Evolutionary conservation across 208 protist genomes (phyloP).

Genomic region (Leishmania aethiopica): DNA sequence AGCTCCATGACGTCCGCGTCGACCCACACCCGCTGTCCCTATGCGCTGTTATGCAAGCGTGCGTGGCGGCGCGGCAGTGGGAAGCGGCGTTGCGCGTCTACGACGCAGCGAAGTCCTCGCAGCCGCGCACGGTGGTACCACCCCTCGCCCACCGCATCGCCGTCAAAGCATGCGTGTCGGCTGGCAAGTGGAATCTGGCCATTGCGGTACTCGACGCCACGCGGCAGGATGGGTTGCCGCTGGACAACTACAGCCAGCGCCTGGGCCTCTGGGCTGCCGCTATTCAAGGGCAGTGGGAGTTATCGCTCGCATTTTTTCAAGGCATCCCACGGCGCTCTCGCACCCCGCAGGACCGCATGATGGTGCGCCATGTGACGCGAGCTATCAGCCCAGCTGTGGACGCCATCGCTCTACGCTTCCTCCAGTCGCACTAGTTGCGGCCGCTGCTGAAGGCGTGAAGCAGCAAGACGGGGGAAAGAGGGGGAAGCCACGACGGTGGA

Average conservation of each 20-base stretch:
- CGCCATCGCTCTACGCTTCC: conserved; percentile 57
- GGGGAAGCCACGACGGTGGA: background rate
- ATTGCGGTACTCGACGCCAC: conserved; percentile 58
- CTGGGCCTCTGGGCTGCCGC: conserved; percentile 75
- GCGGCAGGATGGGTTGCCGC: conserved; percentile 63
- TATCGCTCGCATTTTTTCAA: conserved; percentile 61
- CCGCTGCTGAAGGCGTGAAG: background rate
- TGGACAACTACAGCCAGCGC: conserved; percentile 78
- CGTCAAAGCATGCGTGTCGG: conserved; percentile 59
- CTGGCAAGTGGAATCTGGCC: conserved; percentile 52
- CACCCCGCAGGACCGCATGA: conserved; percentile 67
- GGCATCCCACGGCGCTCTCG: conserved; percentile 47
- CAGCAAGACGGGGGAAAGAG: background rate
- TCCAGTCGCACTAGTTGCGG: conserved; percentile 43
- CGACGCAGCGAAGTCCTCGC: conserved; percentile 40
- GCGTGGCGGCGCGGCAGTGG: conserved; percentile 58
- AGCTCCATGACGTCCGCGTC: conserved; percentile 57
- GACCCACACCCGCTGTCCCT: conserved; percentile 68
- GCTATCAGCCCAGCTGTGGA: conserved; percentile 53
- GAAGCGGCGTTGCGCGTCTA: conserved; percentile 46
- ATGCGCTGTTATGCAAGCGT: conserved; percentile 77
- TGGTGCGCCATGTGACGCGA: conserved; percentile 61
- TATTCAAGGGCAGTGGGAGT: conserved; percentile 67
- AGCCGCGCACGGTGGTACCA: conserved; percentile 74
- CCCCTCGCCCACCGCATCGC: conserved; percentile 74